Conservation (phyloP, 257 asterid genomes). For the Galeopsis tetrahit region DNA sequence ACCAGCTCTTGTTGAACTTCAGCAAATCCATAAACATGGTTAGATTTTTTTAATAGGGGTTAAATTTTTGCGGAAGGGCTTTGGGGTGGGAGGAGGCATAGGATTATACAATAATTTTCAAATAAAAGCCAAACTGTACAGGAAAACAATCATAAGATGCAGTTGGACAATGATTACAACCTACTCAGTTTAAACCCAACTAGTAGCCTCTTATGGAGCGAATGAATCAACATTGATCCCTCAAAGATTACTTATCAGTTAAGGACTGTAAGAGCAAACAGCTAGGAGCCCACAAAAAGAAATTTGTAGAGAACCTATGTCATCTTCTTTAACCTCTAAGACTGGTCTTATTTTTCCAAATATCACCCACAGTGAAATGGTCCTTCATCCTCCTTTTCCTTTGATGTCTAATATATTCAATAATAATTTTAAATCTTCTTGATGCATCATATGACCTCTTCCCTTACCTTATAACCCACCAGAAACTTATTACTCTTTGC, state of each 20-base stretch:
- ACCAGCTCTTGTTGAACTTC: neutral
- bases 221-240: neutral
- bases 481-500: neutral
- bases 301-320: neutral
- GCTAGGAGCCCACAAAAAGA: neutral
- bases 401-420: neutral
- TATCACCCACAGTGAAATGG: slow-evolving; percentile 9
- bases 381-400: slow-evolving; percentile 9
- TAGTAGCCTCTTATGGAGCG: neutral
- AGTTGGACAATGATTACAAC: neutral
- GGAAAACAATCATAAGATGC: neutral
- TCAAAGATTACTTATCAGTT: slow-evolving; percentile 11
- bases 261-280: slow-evolving; percentile 3
- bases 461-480: neutral
- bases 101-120: neutral
- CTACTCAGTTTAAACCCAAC: neutral
- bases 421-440: neutral
- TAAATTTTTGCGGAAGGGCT: neutral
- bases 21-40: neutral
- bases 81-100: neutral
- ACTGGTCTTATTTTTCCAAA: neutral
- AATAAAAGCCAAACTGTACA: neutral
- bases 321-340: neutral
- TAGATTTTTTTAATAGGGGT: neutral
- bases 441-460: slow-evolving; percentile 10